Percentiles rank a stretch among this genome's conserved stretches.
Conservation (phyloP, 345 rosid species). For the Tarenaya hassleriana region DNA sequence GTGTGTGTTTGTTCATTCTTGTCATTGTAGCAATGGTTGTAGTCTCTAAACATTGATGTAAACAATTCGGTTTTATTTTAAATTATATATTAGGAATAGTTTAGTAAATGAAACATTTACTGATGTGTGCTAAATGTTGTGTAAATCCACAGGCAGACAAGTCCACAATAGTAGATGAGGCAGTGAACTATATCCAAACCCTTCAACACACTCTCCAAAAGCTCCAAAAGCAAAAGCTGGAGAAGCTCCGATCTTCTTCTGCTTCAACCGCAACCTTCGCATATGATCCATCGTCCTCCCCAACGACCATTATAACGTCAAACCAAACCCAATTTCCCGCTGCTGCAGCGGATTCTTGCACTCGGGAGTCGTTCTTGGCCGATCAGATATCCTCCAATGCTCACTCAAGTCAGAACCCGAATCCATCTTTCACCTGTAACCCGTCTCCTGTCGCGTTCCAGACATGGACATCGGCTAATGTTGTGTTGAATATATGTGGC, state of each 20-base stretch:
- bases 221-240: conserved; percentile 43
- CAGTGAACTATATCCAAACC: conserved; percentile 40
- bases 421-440: conserved; percentile 32
- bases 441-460: conserved; percentile 31
- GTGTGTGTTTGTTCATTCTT: too few species aligned
- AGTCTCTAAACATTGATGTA: too few species aligned
- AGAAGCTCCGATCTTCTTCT: conserved; percentile 34
- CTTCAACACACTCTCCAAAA: conserved; percentile 37
- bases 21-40: too few species aligned
- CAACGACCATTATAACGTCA: conserved; percentile 26
- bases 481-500: conserved; percentile 53
- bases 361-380: conserved; percentile 48
- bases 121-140: neutral
- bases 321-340: conserved; percentile 16
- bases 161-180: conserved; percentile 62
- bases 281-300: conserved; percentile 30
- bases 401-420: conserved; percentile 2
- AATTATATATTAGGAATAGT: too few species aligned
- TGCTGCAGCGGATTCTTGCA: conserved; percentile 15
- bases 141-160: conserved; percentile 53
- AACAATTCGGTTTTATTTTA: too few species aligned
- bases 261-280: conserved; percentile 21
- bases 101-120: neutral
- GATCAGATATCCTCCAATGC: conserved; percentile 36
- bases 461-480: conserved; percentile 56